These are phyloP conservation scores for Fabrea salina DNA, from an alignment of 169 alveolate genomes.

Conservation along the genomic window DNA sequence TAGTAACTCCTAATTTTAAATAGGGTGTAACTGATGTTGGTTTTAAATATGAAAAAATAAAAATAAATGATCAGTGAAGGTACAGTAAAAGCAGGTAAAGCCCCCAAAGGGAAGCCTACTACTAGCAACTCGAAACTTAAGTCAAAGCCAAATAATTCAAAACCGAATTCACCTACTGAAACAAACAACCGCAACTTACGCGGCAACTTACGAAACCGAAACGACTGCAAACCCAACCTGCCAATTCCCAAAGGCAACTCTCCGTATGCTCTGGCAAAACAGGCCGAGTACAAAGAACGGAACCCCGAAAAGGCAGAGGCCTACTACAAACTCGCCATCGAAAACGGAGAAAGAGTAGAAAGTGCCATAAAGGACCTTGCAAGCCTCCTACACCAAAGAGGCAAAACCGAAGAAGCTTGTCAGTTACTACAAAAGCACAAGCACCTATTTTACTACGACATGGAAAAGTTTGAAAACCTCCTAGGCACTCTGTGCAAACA, in stretches of 20 bases:
- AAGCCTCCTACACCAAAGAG: conserved; percentile 14
- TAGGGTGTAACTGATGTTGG: too few relatives aligned
- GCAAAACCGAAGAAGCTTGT: conserved; percentile 31
- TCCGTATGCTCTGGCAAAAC: conserved; percentile 30
- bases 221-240: not conserved
- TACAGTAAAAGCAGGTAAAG: too few relatives aligned
- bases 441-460: conserved; percentile 6
- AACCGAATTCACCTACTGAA: too few relatives aligned
- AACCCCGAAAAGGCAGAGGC: conserved; percentile 18
- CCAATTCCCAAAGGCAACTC: conserved; percentile 37
- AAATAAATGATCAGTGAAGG: too few relatives aligned
- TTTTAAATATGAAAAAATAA: too few relatives aligned
- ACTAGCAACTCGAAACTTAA: too few relatives aligned
- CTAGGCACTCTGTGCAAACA: not conserved
- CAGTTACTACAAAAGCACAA: conserved; percentile 7
- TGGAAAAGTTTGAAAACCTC: conserved; percentile 10
- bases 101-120: too few relatives aligned
- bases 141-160: too few relatives aligned
- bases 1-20: too few relatives aligned
- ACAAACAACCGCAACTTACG: too few relatives aligned
- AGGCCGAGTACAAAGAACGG: conserved; percentile 20
- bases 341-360: conserved; percentile 1
- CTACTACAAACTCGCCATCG: conserved; percentile 21
- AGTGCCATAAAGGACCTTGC: conserved; percentile 34
- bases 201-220: too few relatives aligned